phyloP scores from a whole-genome alignment of 1,284 basidiomycete genomes.

The Naganishia cerealis region DNA sequence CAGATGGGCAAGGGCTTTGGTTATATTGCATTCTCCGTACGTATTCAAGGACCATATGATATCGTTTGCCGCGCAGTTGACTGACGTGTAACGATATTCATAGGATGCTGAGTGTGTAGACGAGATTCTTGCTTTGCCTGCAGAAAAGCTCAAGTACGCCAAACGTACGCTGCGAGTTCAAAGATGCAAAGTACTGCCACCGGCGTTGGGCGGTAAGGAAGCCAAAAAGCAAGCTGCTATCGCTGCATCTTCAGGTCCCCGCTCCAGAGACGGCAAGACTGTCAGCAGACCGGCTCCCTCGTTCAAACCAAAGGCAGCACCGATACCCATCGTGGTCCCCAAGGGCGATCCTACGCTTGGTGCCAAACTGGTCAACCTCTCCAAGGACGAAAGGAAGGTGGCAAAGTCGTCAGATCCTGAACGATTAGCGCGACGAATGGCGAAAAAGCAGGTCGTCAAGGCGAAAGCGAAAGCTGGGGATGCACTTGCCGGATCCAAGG shows the following conservation, averaged over 20 bases:
- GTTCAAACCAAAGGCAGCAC: constrained; percentile 47
- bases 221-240: constrained; percentile 29
- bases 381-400: constrained; percentile 81
- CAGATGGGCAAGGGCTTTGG: constrained; percentile 98
- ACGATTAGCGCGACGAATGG: constrained; percentile 74
- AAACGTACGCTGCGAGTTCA: constrained; percentile 85
- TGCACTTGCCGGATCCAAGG: constrained; percentile 55
- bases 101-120: constrained; percentile 87
- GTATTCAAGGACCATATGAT: constrained; percentile 46
- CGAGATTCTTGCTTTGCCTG: constrained; percentile 76
- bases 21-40: constrained; percentile 82
- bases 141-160: constrained; percentile 75
- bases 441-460: constrained; percentile 72
- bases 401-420: constrained; percentile 74
- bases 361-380: constrained; percentile 68
- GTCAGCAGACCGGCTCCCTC: constrained; percentile 23
- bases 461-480: constrained; percentile 33
- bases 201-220: constrained; percentile 35
- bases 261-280: constrained; percentile 28
- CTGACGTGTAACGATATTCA: constrained; percentile 22
- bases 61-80: constrained; percentile 4
- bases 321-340: constrained; percentile 52
- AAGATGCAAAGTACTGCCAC: constrained; percentile 67
- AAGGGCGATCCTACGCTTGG: constrained; percentile 80
- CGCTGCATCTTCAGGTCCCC: constrained; percentile 37